Evolutionary conservation across 2,329 filamentous ascomycete species (phyloP).

Genomic region (Aureobasidium uvarum): DNA sequence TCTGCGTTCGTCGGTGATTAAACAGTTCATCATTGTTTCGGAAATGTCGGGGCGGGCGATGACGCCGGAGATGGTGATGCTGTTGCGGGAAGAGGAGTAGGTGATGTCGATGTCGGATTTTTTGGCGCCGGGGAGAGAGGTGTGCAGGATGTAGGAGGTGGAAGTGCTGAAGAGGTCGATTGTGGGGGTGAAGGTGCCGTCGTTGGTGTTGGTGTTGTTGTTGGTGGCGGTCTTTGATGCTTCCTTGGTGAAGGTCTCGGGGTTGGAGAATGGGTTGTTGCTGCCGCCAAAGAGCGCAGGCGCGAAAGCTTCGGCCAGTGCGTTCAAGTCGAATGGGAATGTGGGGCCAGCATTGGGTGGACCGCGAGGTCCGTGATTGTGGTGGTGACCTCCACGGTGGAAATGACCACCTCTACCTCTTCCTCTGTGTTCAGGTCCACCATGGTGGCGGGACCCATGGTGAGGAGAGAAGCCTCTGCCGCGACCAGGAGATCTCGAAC

Average conservation of each 20-base stretch:
- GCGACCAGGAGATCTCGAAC: too few species aligned
- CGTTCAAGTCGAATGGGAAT: constrained; percentile 18
- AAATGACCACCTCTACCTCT: neutral
- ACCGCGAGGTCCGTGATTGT: constrained; percentile 28
- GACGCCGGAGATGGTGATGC: constrained; percentile 68
- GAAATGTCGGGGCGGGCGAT: constrained; percentile 65
- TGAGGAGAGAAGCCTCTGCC: neutral
- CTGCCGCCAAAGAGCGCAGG: constrained; percentile 39
- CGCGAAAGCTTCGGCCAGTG: constrained; percentile 28
- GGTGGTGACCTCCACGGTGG: constrained; percentile 25
- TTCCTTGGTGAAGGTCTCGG: constrained; percentile 38
- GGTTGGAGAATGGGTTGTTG: constrained; percentile 36
- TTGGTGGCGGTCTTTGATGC: neutral
- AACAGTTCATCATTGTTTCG: constrained; percentile 65
- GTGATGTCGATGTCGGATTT: constrained; percentile 75
- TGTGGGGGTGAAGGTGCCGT: constrained; percentile 56
- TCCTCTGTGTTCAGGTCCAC: neutral
- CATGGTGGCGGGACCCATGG: constrained; percentile 27
- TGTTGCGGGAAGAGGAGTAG: constrained; percentile 67
- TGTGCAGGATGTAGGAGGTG: constrained; percentile 64
- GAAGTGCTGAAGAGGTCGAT: constrained; percentile 72
- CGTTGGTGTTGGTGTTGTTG: constrained; percentile 61
- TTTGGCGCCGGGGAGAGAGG: constrained; percentile 72
- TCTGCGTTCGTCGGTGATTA: constrained; percentile 65
- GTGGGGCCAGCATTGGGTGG: constrained; percentile 31